These are phyloP conservation scores for Lactarius hengduanensis DNA, from an alignment of 768 basidiomycete species.

Conservation along the genomic window DNA sequence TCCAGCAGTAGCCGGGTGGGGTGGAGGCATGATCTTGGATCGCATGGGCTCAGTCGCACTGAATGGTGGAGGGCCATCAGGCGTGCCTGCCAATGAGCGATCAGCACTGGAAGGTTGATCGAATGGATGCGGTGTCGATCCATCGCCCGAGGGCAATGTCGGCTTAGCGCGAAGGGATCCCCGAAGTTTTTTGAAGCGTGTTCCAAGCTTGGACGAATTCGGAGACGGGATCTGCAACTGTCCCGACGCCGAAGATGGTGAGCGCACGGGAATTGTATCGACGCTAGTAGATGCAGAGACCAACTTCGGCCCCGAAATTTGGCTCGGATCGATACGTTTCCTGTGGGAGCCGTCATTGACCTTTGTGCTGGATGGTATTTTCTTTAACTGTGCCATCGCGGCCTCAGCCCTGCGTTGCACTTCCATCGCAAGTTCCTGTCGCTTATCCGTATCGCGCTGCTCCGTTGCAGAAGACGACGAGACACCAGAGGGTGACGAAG, in stretches of 20 bases:
- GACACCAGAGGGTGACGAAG: slow-evolving; percentile 29
- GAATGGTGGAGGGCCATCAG: slow-evolving; percentile 37
- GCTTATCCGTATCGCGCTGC: slow-evolving; percentile 23
- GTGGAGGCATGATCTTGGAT: slow-evolving; percentile 54
- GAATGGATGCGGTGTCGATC: slow-evolving; percentile 43
- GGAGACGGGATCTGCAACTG: slow-evolving; percentile 23
- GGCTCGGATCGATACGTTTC: slow-evolving; percentile 38
- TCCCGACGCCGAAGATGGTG: slow-evolving; percentile 30
- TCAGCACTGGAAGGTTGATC: slow-evolving; percentile 43
- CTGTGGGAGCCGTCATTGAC: slow-evolving; percentile 30
- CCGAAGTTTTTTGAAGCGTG: slow-evolving; percentile 69
- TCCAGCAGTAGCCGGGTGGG: slow-evolving; percentile 67
- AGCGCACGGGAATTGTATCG: slow-evolving; percentile 36
- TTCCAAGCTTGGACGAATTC: slow-evolving; percentile 58
- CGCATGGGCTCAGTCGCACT: slow-evolving; percentile 54
- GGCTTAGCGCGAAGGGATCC: slow-evolving; percentile 62
- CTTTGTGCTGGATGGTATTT: slow-evolving; percentile 41
- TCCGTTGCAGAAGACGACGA: slow-evolving; percentile 9
- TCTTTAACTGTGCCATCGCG: slow-evolving; percentile 45
- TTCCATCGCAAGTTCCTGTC: slow-evolving; percentile 24
- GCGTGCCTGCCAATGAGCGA: slow-evolving; percentile 37
- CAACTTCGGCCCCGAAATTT: slow-evolving; percentile 43
- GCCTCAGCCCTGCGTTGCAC: slow-evolving; percentile 29
- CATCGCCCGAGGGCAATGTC: slow-evolving; percentile 51
- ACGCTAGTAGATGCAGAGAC: slow-evolving; percentile 43